phyloP scores from a whole-genome alignment of 495 filamentous ascomycete genomes.

The Aspergillus saccharolyticus region DNA sequence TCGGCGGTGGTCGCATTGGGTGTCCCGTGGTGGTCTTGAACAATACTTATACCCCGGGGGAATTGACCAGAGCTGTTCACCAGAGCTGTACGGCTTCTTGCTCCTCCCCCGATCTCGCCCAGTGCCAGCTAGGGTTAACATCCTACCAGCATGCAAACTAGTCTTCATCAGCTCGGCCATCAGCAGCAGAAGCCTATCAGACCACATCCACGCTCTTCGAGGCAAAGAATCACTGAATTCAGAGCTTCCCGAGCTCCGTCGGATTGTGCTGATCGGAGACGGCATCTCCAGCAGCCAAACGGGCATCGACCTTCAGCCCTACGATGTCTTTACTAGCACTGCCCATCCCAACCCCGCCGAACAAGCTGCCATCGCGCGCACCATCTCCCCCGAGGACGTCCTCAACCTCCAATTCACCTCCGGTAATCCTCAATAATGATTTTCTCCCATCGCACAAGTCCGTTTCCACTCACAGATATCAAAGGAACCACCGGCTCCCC shows the following conservation, averaged over 20 bases:
- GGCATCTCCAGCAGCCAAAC: no score
- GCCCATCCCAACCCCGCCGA: background rate
- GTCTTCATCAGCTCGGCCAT: constrained; percentile 16
- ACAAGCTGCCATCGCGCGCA: background rate
- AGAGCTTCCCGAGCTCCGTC: background rate
- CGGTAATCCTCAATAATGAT: background rate
- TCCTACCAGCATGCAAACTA: constrained; percentile 14
- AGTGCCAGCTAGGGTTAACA: background rate
- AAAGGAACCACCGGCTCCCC: constrained; percentile 64
- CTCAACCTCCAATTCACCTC: background rate
- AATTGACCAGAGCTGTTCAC: constrained; percentile 17
- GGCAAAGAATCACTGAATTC: no score
- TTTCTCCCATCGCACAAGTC: background rate
- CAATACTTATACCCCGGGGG: constrained; percentile 22
- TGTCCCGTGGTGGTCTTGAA: constrained; percentile 25
- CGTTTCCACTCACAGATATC: no score
- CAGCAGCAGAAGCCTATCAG: constrained; percentile 6
- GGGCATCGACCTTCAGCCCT: constrained; percentile 14
- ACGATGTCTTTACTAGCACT: constrained; percentile 9
- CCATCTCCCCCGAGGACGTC: background rate
- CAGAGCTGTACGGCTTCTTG: constrained; percentile 16
- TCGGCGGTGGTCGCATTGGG: constrained; percentile 21
- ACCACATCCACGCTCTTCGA: constrained; percentile 13
- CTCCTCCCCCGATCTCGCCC: background rate
- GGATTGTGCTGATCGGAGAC: background rate